Evolutionary conservation across 768 basidiomycete species (phyloP).

Genomic region (Hericium erinaceus): DNA sequence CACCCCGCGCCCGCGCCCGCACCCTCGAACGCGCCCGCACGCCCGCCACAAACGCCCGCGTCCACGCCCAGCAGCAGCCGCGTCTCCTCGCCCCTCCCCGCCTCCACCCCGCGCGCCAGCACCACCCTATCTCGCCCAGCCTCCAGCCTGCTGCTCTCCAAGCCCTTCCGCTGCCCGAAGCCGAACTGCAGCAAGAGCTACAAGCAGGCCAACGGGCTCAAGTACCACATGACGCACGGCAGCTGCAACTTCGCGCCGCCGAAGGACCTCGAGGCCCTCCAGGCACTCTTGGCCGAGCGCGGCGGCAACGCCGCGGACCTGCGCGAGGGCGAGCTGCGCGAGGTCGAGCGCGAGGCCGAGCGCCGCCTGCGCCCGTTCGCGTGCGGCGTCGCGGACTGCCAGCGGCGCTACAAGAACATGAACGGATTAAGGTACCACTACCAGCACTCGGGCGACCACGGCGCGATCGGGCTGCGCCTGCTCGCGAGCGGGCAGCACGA

Average conservation of each 20-base stretch:
- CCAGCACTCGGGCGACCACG: constrained; percentile 93
- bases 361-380: constrained; percentile 75
- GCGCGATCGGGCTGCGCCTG: constrained; percentile 76
- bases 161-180: constrained; percentile 91
- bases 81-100: constrained; percentile 12
- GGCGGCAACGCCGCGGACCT: constrained; percentile 34
- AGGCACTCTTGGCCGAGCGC: constrained; percentile 51
- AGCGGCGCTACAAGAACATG: constrained; percentile 96
- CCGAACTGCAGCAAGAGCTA: constrained; percentile 93
- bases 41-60: constrained; percentile 16
- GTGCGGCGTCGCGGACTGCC: constrained; percentile 81
- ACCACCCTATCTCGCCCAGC: constrained; percentile 41
- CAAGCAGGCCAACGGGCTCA: constrained; percentile 92
- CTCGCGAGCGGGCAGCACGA: constrained; percentile 69
- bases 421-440: constrained; percentile 94
- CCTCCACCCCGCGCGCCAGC: constrained; percentile 26
- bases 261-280: constrained; percentile 72
- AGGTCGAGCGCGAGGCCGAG: constrained; percentile 81
- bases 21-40: constrained; percentile 3
- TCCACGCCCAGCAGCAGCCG: constrained; percentile 19
- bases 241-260: constrained; percentile 90
- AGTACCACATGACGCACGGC: constrained; percentile 91
- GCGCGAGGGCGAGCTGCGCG: constrained; percentile 51
- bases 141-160: constrained; percentile 59
- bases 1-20: constrained; percentile 30